Percentiles rank a stretch among this genome's conserved stretches.
Evolutionary conservation across 306 rosid species (phyloP).

Genomic region (Quercus engelmannii): DNA sequence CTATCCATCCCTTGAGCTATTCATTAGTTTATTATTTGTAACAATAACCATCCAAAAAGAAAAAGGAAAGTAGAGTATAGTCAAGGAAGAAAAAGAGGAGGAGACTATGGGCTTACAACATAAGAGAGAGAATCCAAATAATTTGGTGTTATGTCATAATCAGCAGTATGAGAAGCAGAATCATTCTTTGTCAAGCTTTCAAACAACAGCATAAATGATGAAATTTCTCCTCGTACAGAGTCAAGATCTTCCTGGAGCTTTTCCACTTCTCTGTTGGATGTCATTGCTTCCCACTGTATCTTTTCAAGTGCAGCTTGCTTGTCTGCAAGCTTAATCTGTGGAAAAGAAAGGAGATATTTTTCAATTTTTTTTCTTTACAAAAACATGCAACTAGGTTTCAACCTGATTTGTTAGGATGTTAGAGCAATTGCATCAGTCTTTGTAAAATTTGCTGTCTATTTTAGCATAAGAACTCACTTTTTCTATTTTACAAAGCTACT

Average conservation of each 20-base stretch:
- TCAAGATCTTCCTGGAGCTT: slow-evolving; percentile 46
- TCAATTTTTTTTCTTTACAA: background rate
- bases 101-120: slow-evolving; percentile 32
- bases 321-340: slow-evolving; percentile 90
- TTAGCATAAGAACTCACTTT: no score
- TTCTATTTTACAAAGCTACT: no score
- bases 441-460: no score
- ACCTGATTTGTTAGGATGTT: background rate
- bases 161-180: slow-evolving; percentile 9
- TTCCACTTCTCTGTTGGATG: slow-evolving; percentile 53
- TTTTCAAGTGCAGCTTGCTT: slow-evolving; percentile 94
- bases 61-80: background rate
- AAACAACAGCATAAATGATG: slow-evolving; percentile 50
- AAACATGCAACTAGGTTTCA: background rate
- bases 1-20: background rate
- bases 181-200: slow-evolving; percentile 62
- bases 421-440: no score
- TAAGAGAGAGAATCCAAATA: slow-evolving; percentile 28
- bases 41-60: background rate
- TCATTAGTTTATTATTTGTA: background rate
- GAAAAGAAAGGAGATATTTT: background rate
- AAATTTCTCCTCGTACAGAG: slow-evolving; percentile 39
- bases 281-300: slow-evolving; percentile 80
- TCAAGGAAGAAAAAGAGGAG: background rate
- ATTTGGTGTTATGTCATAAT: slow-evolving; percentile 28